phyloP scores from a whole-genome alignment of 73 alveolate species.

The Blepharisma japonicum region DNA sequence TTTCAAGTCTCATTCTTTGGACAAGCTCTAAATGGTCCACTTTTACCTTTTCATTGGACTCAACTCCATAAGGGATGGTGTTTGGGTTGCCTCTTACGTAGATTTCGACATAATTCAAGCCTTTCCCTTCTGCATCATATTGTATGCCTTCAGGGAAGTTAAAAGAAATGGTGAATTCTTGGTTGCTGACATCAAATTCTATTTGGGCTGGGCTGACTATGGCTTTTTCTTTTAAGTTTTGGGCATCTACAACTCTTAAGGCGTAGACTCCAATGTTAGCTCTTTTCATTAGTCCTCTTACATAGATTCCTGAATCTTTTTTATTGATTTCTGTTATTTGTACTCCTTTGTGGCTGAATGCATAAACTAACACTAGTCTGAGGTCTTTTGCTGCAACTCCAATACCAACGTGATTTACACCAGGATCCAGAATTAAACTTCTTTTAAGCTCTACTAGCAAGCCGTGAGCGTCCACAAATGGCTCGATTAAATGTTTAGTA shows the following conservation, averaged over 20 bases:
- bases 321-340: constrained; percentile 63
- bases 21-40: constrained; percentile 82
- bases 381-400: constrained; percentile 90
- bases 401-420: constrained; percentile 81
- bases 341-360: constrained; percentile 69
- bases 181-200: constrained; percentile 49
- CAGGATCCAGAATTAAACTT: constrained; percentile 54
- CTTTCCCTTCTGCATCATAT: constrained; percentile 58
- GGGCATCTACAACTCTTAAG: constrained; percentile 57
- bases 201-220: constrained; percentile 78
- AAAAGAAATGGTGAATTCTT: constrained; percentile 57
- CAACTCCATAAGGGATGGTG: constrained; percentile 83
- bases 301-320: constrained; percentile 71
- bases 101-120: constrained; percentile 78
- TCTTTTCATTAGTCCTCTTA: constrained; percentile 89
- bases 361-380: constrained; percentile 83
- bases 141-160: constrained; percentile 53
- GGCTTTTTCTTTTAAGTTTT: constrained; percentile 65
- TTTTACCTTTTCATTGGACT: constrained; percentile 80
- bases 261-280: constrained; percentile 96
- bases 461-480: constrained; percentile 85
- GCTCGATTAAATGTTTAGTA: constrained; percentile 59
- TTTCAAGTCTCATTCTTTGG: constrained; percentile 79
- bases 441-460: constrained; percentile 73
- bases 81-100: constrained; percentile 91